These are phyloP conservation scores for Talaromyces sp. DNA, from an alignment of 2,329 filamentous ascomycete genomes.

Conservation along the genomic window DNA sequence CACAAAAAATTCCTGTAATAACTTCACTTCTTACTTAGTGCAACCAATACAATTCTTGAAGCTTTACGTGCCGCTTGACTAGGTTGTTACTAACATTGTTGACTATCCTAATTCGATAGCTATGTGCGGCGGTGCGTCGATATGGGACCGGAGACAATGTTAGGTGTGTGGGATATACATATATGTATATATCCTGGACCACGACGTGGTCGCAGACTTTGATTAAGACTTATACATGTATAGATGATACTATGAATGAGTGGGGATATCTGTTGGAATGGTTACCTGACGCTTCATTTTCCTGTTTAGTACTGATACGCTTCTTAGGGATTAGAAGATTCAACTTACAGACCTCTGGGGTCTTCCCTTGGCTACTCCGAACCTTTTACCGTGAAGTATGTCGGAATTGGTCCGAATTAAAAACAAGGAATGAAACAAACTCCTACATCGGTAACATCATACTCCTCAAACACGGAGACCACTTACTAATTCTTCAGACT, in stretches of 20 bases:
- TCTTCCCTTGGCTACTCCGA: conserved; percentile 54
- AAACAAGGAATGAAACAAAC: conserved; percentile 61
- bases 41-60: too few relatives aligned
- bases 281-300: not conserved
- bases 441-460: conserved; percentile 17
- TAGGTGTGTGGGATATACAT: not conserved
- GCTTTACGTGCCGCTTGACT: too few relatives aligned
- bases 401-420: conserved; percentile 65
- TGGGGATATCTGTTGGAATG: conserved; percentile 44
- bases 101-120: too few relatives aligned
- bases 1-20: too few relatives aligned
- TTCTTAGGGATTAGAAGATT: conserved; percentile 43
- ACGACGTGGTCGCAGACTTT: not conserved
- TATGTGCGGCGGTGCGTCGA: conserved; percentile 57
- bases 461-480: not conserved
- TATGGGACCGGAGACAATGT: conserved; percentile 3
- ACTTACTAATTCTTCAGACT: not conserved
- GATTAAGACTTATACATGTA: not conserved
- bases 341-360: conserved; percentile 53
- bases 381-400: conserved; percentile 55
- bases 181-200: not conserved
- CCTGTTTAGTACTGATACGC: not conserved
- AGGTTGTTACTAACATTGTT: too few relatives aligned
- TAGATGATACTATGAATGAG: conserved; percentile 1
- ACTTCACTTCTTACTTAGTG: too few relatives aligned